Base-by-base conservation (phyloP, 1,139 yeast genomes). In the Suhomyces atakaporum region DNA sequence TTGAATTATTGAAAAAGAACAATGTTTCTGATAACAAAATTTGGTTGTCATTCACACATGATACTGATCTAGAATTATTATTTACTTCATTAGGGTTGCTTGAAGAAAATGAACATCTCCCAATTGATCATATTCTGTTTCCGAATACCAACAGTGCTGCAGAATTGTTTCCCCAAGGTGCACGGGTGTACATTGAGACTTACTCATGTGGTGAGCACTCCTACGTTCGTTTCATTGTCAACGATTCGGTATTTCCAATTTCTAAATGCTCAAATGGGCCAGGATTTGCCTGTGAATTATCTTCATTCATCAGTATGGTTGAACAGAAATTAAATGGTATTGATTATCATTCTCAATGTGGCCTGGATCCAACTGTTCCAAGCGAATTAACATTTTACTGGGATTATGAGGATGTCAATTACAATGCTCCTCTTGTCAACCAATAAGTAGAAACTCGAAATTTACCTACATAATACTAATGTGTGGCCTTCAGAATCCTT, bases 191-290 rank as follows among this genome's bases (percentile, higher is more conserved):
- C 22, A 58, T 75, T 25, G 84, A 79, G 50, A 65, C 74, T 45
- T 60, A 72, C 44, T 51, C 51, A 14, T 74, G 78, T 49, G 56
- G 53, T 11, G 62, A 56, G 33, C 46, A 54, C 7, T 50, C 68
- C 12, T 80, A 60, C 45, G 72, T 79, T 3, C 62, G 84, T 44
- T 62, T 69, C 29, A 49, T 78, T 14, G 61, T 77, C 29, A 79
- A 79, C 50, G 82, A 76, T 43, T 79, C 83, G 1, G 81, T 79
- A 2, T 56, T 72, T 19, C 84, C 84, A 1, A 54, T 77, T 27
- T 68, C 71, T 8, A 56, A 54, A 18, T 80, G 85, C 56, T 61
- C 63, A 33, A 46, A 52, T 29, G 84, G 84, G 3, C 81, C 83
- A 0, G 81, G 81, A 0, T 79, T 75, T 53, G 70, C 81, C 6